A percentile compares a stretch with the other conserved stretches of the same genome.
Conservation (phyloP, 2,329 filamentous ascomycete species). For the Diaporthe sp. region DNA sequence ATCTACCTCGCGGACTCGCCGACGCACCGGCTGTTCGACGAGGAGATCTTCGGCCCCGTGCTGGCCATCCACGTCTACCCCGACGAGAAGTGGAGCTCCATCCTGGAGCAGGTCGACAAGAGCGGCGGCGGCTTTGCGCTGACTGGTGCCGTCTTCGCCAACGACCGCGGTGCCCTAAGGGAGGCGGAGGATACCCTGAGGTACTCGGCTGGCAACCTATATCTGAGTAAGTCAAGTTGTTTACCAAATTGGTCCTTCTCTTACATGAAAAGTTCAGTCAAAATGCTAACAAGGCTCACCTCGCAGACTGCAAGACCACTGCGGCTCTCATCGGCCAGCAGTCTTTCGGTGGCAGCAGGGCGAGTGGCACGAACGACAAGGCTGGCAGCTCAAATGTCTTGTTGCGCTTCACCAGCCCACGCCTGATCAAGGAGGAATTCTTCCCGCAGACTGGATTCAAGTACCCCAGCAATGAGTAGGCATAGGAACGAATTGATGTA, state of each 20-base stretch:
- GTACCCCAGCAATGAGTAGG: slow-evolving; percentile 79
- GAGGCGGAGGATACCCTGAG: slow-evolving; percentile 65
- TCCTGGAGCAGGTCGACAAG: slow-evolving; percentile 68
- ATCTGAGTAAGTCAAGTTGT: slow-evolving; percentile 54
- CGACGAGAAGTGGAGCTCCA: slow-evolving; percentile 58
- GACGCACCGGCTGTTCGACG: slow-evolving; percentile 59
- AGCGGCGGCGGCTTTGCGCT: slow-evolving; percentile 79
- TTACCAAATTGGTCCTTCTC: not conserved
- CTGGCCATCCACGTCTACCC: slow-evolving; percentile 63
- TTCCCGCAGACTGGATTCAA: slow-evolving; percentile 70
- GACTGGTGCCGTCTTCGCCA: slow-evolving; percentile 65
- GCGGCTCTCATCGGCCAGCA: slow-evolving; percentile 81
- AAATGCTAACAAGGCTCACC: not conserved
- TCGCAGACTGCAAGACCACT: slow-evolving; percentile 66
- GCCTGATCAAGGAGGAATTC: slow-evolving; percentile 80
- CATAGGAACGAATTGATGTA: not conserved
- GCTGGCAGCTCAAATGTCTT: slow-evolving; percentile 66
- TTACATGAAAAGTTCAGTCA: too few relatives aligned
- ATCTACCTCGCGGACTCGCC: slow-evolving; percentile 59
- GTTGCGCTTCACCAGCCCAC: slow-evolving; percentile 64
- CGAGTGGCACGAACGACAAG: slow-evolving; percentile 79
- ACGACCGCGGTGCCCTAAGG: slow-evolving; percentile 61
- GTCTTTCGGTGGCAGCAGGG: slow-evolving; percentile 78
- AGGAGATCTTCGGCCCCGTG: slow-evolving; percentile 65
- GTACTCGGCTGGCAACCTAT: slow-evolving; percentile 70